Evolutionary conservation across 2,329 filamentous ascomycete genomes (phyloP), one percentile per base, ranked within the genome.

Genomic region (Fusarium penzigii): DNA sequence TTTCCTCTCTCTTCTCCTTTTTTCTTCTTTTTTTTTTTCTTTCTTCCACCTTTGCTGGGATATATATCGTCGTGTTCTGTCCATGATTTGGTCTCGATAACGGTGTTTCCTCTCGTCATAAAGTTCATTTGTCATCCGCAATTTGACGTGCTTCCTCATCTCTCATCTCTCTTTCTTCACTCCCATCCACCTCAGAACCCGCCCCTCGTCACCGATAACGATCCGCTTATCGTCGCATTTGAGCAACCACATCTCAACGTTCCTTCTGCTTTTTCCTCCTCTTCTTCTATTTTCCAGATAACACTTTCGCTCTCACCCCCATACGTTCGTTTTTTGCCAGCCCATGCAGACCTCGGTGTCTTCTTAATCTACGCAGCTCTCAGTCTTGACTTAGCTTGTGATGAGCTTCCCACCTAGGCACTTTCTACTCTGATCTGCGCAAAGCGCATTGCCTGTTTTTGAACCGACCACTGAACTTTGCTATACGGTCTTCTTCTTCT

Each of bases 171-270:
- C 14, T 34, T 44, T 29, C 41, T 39, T 51, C 44, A 13, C 44
- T 29, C 29, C 34, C 42, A 45, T 48, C 34, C 42, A 45, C 46
- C 20, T 29, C 10, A 13, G 20, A 20, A 13, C 41, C 20, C 46
- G 49, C 58, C 58, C 47, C 52, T 62, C 56, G 49, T 54, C 42
- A 51, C 53, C 52, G 63, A 65, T 65, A 65, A 58, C 59, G 51
- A 62, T 49, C 52, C 51, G 59, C 63, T 65, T 65, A 65, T 65
- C 63, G 62, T 56, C 61, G 51, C 52, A 48, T 55, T 57, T 56
- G 50, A 52, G 56, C 48, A 52, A 56, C 52, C 48, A 49, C 8
- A 53, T 52, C 39, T 56, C 50, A 38, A 52, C 50, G 25, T 44
- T 41, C 46, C 49, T 34, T 40, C 36, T 42, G 42, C 44, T 43